phyloP scores from a whole-genome alignment of 1,284 basidiomycete species.

The Sanghuangporus weigelae region DNA sequence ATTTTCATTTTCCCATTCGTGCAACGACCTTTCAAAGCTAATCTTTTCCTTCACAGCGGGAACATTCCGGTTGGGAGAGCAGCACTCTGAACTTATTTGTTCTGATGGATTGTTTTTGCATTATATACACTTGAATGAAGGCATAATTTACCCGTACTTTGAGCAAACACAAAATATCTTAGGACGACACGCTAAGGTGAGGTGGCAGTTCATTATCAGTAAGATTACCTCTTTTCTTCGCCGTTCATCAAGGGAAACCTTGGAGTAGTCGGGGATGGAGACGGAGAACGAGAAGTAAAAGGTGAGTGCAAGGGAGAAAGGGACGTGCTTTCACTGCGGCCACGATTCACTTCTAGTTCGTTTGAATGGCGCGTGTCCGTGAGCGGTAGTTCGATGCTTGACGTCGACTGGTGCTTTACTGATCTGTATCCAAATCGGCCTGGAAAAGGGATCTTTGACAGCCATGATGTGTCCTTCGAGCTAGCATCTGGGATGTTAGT shows the following conservation, averaged over 20 bases:
- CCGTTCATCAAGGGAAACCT: neutral
- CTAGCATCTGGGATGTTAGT: neutral
- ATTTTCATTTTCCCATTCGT: neutral
- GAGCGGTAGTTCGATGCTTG: neutral
- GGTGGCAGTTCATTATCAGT: neutral
- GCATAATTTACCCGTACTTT: neutral
- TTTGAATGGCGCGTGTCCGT: neutral
- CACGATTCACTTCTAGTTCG: neutral
- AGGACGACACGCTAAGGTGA: neutral
- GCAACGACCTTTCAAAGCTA: neutral
- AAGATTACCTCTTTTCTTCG: neutral
- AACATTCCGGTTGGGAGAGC: slow-evolving; percentile 4
- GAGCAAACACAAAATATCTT: neutral
- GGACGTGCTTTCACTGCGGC: neutral
- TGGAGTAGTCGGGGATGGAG: neutral
- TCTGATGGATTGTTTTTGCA: neutral
- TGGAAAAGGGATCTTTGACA: neutral
- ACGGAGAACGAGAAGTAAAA: neutral
- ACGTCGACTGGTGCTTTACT: neutral
- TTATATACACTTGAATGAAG: neutral
- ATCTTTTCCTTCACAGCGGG: neutral
- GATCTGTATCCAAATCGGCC: neutral
- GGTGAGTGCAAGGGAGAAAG: neutral
- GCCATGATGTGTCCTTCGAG: neutral
- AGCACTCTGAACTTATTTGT: neutral